A percentile compares a stretch with the other conserved stretches of the same genome.
Evolutionary conservation across 345 rosid genomes (phyloP).

Genomic region (Populus alba): DNA sequence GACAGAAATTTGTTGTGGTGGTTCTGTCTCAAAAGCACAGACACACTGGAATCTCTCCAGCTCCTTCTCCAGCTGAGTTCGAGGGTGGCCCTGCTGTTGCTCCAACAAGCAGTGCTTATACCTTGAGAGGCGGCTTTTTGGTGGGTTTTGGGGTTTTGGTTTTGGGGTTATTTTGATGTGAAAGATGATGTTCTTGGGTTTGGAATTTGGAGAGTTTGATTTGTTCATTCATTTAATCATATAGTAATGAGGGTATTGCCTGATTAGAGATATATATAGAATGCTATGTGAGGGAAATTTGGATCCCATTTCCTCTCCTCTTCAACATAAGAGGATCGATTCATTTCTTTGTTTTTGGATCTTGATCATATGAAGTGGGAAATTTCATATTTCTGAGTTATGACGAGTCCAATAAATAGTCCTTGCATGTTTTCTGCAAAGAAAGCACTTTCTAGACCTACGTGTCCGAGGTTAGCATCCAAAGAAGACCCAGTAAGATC

Average conservation of each 20-base stretch:
- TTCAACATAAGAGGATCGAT: background rate
- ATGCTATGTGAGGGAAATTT: background rate
- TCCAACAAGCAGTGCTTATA: constrained; percentile 47
- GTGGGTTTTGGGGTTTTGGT: constrained; percentile 11
- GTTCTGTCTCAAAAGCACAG: constrained; percentile 47
- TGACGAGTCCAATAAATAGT: background rate
- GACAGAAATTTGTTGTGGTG: constrained; percentile 67
- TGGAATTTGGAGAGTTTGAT: background rate
- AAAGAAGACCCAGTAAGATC: no score
- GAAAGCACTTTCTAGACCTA: no score
- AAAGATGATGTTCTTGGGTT: background rate
- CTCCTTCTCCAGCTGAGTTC: constrained; percentile 61
- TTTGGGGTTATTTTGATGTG: constrained; percentile 31
- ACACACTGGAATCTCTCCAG: constrained; percentile 46
- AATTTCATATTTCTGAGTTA: background rate
- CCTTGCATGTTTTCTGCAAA: no score
- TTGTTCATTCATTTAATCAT: background rate
- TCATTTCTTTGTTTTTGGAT: background rate
- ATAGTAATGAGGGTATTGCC: background rate
- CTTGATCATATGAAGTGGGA: background rate
- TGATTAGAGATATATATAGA: background rate
- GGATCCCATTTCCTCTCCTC: background rate
- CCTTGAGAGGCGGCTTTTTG: constrained; percentile 23
- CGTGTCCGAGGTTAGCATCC: no score
- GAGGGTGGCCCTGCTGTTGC: constrained; percentile 56